phyloP scores from a whole-genome alignment of 1,284 basidiomycete genomes.

The Apiotrichum akiyoshidainum region DNA sequence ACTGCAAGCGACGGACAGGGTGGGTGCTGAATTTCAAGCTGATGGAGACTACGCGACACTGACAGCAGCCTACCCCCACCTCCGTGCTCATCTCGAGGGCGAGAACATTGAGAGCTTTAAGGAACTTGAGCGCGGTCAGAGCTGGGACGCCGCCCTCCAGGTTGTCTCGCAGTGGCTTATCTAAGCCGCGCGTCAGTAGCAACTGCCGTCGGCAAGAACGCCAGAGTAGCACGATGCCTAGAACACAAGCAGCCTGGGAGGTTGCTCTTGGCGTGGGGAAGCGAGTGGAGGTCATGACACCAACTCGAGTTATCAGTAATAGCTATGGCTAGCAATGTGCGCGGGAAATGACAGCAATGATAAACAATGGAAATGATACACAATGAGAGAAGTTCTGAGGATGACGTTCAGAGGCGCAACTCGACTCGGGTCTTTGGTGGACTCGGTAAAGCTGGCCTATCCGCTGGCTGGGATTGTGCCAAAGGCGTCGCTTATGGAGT shows the following conservation, averaged over 20 bases:
- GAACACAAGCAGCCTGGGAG: no score
- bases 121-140: slow-evolving; percentile 32
- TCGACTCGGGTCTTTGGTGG: neutral
- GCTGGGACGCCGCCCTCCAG: slow-evolving; percentile 50
- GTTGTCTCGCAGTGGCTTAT: slow-evolving; percentile 15
- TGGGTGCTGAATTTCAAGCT: slow-evolving; percentile 27
- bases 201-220: no score
- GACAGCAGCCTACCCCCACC: slow-evolving; percentile 21
- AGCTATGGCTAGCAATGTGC: no score
- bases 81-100: slow-evolving; percentile 58
- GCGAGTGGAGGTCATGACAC: no score
- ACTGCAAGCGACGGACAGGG: slow-evolving; percentile 31
- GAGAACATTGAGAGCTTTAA: slow-evolving; percentile 53
- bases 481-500: neutral
- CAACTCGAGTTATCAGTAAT: no score
- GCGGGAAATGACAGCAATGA: no score
- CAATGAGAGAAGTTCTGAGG: no score
- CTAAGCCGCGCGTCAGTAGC: neutral
- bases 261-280: no score
- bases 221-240: no score
- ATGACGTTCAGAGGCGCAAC: no score
- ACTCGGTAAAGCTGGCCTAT: neutral
- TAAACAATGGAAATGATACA: no score
- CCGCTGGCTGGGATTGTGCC: neutral
- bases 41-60: no score